These are phyloP conservation scores for Sabuloglossum arenarium DNA, from an alignment of 495 filamentous ascomycete genomes.

Conservation along the genomic window DNA sequence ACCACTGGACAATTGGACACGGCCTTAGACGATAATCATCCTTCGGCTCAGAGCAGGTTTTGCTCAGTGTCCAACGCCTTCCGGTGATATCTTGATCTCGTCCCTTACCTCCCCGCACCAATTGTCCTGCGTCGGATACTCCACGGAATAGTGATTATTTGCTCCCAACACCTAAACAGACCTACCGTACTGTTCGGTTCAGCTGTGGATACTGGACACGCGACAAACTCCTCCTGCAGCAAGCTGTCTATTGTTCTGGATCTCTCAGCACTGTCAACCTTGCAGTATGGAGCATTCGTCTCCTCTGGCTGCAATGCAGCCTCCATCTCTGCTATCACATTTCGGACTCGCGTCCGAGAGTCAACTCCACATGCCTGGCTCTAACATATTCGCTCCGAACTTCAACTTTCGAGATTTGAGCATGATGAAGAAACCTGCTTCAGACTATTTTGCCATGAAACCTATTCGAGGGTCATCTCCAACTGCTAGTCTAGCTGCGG, in stretches of 20 bases:
- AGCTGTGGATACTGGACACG: not conserved
- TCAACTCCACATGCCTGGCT: constrained; percentile 15
- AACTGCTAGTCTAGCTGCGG: constrained; percentile 70
- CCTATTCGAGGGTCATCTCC: constrained; percentile 70
- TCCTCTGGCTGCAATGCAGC: constrained; percentile 85
- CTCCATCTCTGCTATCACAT: constrained; percentile 33
- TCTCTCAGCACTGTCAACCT: not conserved
- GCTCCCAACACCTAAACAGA: not conserved
- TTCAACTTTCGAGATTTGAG: constrained; percentile 56
- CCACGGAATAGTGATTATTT: not conserved
- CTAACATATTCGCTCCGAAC: constrained; percentile 33
- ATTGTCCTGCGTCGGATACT: not conserved
- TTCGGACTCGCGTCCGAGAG: constrained; percentile 8
- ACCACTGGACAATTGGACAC: not conserved
- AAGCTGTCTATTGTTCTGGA: not conserved
- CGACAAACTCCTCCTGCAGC: not conserved
- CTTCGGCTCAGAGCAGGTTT: not conserved
- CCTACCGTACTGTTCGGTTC: not conserved
- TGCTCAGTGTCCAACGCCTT: not conserved
- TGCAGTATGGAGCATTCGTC: constrained; percentile 72
- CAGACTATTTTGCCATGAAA: constrained; percentile 64
- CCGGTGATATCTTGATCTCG: not conserved
- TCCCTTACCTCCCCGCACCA: not conserved
- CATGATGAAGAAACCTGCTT: constrained; percentile 35
- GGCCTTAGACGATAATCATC: not conserved